phyloP scores from a whole-genome alignment of 2,329 filamentous ascomycete species.

The Coleophoma cylindrospora region DNA sequence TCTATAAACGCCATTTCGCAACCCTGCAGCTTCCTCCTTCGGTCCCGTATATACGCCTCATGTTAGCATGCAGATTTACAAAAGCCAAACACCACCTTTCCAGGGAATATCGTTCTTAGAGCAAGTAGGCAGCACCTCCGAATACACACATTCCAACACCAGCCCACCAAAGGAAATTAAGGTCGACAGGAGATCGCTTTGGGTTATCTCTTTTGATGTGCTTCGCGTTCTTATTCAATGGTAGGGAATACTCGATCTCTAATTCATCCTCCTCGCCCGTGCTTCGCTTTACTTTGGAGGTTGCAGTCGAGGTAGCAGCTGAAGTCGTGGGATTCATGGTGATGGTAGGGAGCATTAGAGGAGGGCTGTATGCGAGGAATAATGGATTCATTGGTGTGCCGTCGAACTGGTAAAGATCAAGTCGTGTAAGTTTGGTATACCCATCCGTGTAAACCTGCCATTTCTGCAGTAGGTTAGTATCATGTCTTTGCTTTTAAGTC shows the following conservation, averaged over 20 bases:
- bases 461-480: slow-evolving; percentile 17
- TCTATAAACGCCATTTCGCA: too few relatives aligned
- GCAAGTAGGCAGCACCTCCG: slow-evolving; percentile 26
- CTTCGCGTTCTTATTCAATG: slow-evolving; percentile 24
- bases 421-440: slow-evolving; percentile 56
- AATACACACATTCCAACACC: slow-evolving; percentile 27
- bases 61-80: too few relatives aligned
- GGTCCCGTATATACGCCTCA: too few relatives aligned
- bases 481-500: too few relatives aligned
- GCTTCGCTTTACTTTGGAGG: slow-evolving; percentile 29
- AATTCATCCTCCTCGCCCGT: slow-evolving; percentile 16
- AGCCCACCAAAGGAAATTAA: slow-evolving; percentile 25
- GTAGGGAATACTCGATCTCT: slow-evolving; percentile 30
- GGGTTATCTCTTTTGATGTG: slow-evolving; percentile 20
- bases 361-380: slow-evolving; percentile 58
- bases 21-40: too few relatives aligned
- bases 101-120: slow-evolving; percentile 1
- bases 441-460: slow-evolving; percentile 43
- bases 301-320: slow-evolving; percentile 29
- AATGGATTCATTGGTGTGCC: slow-evolving; percentile 63
- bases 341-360: slow-evolving; percentile 64
- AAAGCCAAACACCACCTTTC: too few relatives aligned
- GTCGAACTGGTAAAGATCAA: slow-evolving; percentile 60
- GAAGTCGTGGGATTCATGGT: slow-evolving; percentile 53
- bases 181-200: slow-evolving; percentile 17